Evolutionary conservation across 176 grass and related monocot species (phyloP), one percentile per base, ranked within the genome.

Genomic region (Microstegium vimineum): DNA sequence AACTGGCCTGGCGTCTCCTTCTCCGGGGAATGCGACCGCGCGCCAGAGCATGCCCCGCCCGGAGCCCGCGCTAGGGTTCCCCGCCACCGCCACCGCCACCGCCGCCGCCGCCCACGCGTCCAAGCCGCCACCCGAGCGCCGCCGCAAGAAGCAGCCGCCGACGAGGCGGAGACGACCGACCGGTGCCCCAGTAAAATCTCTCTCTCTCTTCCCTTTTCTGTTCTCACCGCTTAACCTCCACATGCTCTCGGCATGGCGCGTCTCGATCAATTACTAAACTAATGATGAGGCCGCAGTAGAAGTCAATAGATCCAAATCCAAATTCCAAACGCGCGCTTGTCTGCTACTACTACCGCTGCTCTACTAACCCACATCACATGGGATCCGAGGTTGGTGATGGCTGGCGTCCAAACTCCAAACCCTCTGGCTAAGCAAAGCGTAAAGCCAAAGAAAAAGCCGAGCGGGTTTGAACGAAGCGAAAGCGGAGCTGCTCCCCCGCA

Each of bases 11-110:
- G n/a, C n/a, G n/a, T 54, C 61, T 22, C 26, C 57, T 34, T 87
- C 86, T 35, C 85, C 87, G 86, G 86, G 83, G 83, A 94, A 91
- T 87, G 89, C 83, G 54, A 78, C 64, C 13, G 78, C 61, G 81
- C 61, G 77, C 61, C 18, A 63, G 82, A 54, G 23, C 82, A 94
- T 92, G 92, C 84, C 81, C 3, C 84, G 82, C 86, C 81, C 84
- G 41, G 89, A 89, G 61, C 89, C 80, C 47, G 80, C 13, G 81
- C 84, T 90, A 87, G 85, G 82, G 75, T 81, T 91, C 80, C 79
- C 68, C 62, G 5, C 60, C 16, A 26, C 85, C 69, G 4, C 69
- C n/a, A n/a, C n/a, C n/a, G n/a, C n/a, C n/a, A n/a, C n/a, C 28
- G 1, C 43, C 73, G 66, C n/a, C n/a, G n/a, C 36, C 8, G 17